Evolutionary conservation across 2,329 filamentous ascomycete species (phyloP), one percentile per base, ranked within the genome.

Genomic region (Leptographium radiaticola): DNA sequence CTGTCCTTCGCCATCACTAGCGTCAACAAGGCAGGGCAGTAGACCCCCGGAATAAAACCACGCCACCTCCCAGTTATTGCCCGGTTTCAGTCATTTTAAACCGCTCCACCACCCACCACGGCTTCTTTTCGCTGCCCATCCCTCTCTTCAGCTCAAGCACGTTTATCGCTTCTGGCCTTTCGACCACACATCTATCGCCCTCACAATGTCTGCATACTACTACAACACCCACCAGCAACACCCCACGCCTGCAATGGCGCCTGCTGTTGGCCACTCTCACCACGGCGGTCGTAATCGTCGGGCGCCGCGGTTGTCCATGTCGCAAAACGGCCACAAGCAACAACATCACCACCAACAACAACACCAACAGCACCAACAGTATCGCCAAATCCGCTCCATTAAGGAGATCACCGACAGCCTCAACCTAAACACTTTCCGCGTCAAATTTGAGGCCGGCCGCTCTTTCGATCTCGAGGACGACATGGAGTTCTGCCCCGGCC

Each of bases 401-500:
- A 90, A 94, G 70, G 89, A 95, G 68, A 73, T 89, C 59, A 83
- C 83, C 62, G 89, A 95, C 69, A 77, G 84, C n/a, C 81, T 82
- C 20, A 80, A 83, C 51, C 75, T 94, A 56, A 78, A 79, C 57
- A 81, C 83, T 58, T 96, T 95, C 74, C 86, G 91, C 62, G 81
- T 81, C 61, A 84, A 89, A 65, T 95, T 95, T 62, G 90, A 97
- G 72, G 87, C 89, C 59, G 89, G 87, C 56, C 83, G 89, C 56
- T 95, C 90, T 11, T 97, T 97, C 65, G 91, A 97, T 62, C 78
- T 97, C 58, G 91, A 96, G 65, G 91, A 97, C 67, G 91, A 97
- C 68, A 79, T 95, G 72, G 86, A 95, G 70, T 97, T 97, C 70
- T 96, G 90, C 71, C 91, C 91, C 59, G 83, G 85, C 67, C 79